Base-by-base conservation (phyloP, 192 early-diverging fungal species). In the Backusella liffmaniae region DNA sequence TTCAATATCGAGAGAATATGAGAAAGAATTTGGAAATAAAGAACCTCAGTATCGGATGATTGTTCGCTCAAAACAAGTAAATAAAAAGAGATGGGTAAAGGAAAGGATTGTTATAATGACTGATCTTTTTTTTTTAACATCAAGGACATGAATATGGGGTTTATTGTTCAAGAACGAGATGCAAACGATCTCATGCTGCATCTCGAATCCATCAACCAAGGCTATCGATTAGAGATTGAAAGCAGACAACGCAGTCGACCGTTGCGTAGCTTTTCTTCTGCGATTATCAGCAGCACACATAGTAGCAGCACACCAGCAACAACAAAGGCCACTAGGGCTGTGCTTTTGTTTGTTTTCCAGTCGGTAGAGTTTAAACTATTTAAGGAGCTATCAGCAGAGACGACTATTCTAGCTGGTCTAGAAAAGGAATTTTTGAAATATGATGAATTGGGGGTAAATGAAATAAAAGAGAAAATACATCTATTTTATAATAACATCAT, bases 361-460 rank as follows among this genome's bases (percentile, higher is more conserved):
- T 53, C 53, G 5, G 23, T 77, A 10, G 73, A 81, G 35, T 85
- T 90, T 12, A 72, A 83, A 16, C 83, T 76, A 34, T 82, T 84
- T 67, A 86, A 93, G 65, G 87, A 87, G 73, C 77, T 93, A 41
- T 83, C 86, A 66, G 89, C 86, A 44, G 87, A 93, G 39, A 82
- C 79, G 18, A 77, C 76, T n/a, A 75, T 80, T 46, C 53, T 74
- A 23, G 36, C 84, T n/a, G 88, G 85, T 9, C 84, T 95, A 51
- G 87, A 91, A 39, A 91, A 89, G 37, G 90, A 93, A 66, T 75
- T 95, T 37, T 77, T 93, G 42, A 76, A 84, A 23, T 93, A 94
- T 84, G 94, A 95, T 76, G 93, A 95, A 70, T 82, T 90, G 51
- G 88, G 88, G 76, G 88, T 93, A 67, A 32, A 32, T 32, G 32